Evolutionary conservation across 2,329 filamentous ascomycete species (phyloP).

Genomic region (Teratosphaeriaceae sp.): DNA sequence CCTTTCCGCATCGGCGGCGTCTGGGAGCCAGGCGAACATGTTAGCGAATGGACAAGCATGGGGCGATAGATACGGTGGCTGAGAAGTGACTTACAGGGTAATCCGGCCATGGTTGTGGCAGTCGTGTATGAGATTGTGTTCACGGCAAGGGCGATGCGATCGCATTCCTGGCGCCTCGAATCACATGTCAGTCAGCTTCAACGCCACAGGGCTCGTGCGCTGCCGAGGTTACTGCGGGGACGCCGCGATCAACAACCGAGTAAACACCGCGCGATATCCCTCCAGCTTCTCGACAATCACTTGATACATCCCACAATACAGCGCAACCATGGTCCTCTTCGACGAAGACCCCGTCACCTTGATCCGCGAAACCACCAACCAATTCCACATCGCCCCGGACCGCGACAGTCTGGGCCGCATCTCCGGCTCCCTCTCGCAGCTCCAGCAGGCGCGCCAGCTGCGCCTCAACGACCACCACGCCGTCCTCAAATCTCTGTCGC

Average conservation of each 20-base stretch:
- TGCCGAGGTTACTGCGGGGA: too few relatives aligned
- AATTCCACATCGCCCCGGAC: conserved; percentile 93
- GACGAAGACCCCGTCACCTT: conserved; percentile 87
- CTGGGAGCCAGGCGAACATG: conserved; percentile 43
- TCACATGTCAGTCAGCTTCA: conserved; percentile 7
- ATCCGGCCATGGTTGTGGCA: conserved; percentile 18
- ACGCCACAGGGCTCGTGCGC: too few relatives aligned
- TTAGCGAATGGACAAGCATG: conserved; percentile 18
- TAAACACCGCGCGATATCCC: too few relatives aligned
- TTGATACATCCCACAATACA: too few relatives aligned
- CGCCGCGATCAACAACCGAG: conserved; percentile 1
- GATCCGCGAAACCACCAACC: conserved; percentile 82
- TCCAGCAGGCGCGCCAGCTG: conserved; percentile 76
- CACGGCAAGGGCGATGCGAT: conserved; percentile 1
- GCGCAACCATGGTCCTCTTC: conserved; percentile 74
- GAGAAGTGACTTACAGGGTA: conserved; percentile 40
- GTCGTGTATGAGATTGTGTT: conserved; percentile 7
- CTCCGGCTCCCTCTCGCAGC: conserved; percentile 70
- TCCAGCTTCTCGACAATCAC: too few relatives aligned
- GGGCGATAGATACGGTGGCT: too few relatives aligned
- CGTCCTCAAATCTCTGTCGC: conserved; percentile 53
- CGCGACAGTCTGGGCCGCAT: conserved; percentile 77
- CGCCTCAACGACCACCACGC: conserved; percentile 47
- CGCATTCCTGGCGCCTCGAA: conserved; percentile 8
- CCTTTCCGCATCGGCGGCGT: conserved; percentile 97